Conservation (phyloP, 139 green algal genomes). For the Coccomyxa sp. region DNA sequence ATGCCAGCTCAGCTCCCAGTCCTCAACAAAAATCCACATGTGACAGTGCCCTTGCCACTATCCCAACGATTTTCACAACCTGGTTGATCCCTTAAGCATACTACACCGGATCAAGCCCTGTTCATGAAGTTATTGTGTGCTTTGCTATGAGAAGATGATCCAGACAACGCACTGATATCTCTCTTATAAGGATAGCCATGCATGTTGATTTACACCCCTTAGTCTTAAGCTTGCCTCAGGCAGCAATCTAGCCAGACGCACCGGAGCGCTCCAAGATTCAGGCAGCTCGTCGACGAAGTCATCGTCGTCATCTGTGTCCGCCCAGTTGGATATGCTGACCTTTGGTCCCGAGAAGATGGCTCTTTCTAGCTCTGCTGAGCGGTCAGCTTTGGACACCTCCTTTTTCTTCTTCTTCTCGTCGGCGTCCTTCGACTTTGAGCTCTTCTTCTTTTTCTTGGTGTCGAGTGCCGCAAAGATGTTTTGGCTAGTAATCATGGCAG, state of each 20-base stretch:
- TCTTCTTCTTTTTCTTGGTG: constrained; percentile 28
- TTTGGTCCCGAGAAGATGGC: constrained; percentile 11
- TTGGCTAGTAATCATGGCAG: constrained; percentile 1
- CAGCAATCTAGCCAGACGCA: not conserved
- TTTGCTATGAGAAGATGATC: no score
- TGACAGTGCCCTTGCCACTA: no score
- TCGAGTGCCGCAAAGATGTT: constrained; percentile 27
- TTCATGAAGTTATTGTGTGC: no score
- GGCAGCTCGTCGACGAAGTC: constrained; percentile 17
- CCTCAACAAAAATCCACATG: no score
- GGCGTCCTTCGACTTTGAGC: constrained; percentile 1
- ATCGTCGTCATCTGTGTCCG: constrained; percentile 25
- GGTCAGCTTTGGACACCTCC: constrained; percentile 13
- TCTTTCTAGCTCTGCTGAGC: constrained; percentile 19
- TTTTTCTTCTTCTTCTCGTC: constrained; percentile 19
- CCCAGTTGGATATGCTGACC: constrained; percentile 16
- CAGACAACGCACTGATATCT: no score
- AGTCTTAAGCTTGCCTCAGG: not conserved
- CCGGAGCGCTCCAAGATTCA: constrained; percentile 5
- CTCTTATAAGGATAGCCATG: not conserved
- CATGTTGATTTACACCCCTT: not conserved
- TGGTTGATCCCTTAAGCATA: no score
- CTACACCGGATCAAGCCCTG: no score
- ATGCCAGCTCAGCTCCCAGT: no score
- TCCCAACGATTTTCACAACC: no score